A percentile compares a stretch with the other conserved stretches of the same genome.
These are phyloP conservation scores for Erigeron philadelphicus DNA, from an alignment of 140 eudicot species.

Conservation along the genomic window DNA sequence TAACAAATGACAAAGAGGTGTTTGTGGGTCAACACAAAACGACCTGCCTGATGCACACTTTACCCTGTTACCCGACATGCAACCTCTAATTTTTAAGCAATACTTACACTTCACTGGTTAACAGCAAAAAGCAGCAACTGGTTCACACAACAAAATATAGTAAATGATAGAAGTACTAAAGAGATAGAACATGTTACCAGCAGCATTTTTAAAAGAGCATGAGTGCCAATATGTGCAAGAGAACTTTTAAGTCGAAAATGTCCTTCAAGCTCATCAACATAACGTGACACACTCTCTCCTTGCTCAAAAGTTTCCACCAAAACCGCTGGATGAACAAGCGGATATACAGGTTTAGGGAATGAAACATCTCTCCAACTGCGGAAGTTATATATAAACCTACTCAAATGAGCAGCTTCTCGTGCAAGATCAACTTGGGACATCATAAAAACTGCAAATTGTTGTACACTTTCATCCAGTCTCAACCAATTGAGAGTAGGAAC, in stretches of 20 bases:
- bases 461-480: conserved; percentile 90
- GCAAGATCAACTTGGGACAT: conserved; percentile 99
- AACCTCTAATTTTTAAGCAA: background rate
- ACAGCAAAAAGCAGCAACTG: background rate
- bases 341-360: conserved; percentile 94
- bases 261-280: conserved; percentile 83
- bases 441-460: conserved; percentile 96
- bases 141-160: background rate
- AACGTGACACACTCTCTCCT: conserved; percentile 87
- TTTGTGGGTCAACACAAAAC: background rate
- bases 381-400: conserved; percentile 83
- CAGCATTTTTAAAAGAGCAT: conserved; percentile 92
- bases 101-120: background rate
- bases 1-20: background rate
- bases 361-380: conserved; percentile 93
- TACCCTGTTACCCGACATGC: background rate
- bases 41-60: background rate
- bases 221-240: conserved; percentile 93
- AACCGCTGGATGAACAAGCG: conserved; percentile 97
- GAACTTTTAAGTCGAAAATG: conserved; percentile 71
- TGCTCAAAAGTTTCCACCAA: conserved; percentile 94
- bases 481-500: conserved; percentile 88
- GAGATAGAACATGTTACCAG: conserved; percentile 42
- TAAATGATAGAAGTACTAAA: background rate
- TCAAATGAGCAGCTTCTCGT: conserved; percentile 95